Base-by-base conservation (phyloP, 73 alveolate species). In the Stentor coeruleus region DNA sequence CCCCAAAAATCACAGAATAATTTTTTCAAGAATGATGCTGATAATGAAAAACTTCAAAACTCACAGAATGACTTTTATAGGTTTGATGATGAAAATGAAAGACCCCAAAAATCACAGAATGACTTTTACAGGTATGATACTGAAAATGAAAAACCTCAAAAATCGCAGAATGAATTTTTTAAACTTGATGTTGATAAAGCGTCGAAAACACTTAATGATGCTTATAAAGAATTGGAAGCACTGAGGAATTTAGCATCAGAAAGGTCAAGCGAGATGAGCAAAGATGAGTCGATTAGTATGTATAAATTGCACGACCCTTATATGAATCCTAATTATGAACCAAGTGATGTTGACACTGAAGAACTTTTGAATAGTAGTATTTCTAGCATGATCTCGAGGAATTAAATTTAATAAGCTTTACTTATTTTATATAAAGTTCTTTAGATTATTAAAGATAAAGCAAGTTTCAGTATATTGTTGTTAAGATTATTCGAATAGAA, bases 381-480 rank as follows among this genome's bases (percentile, higher is more conserved):
- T 66, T 66, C 79, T 0, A 66, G 79, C 39, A 66, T 66, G n/a
- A 28, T 49, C 6, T 49, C 66, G 6, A 49, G 66, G 66, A 20
- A 20, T 11, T 49, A 49, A 11, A 11, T 11, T 11, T 6, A 20
- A 11, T 6, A 49, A 49, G 66, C 20, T 20, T 20, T 49, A 49
- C 20, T 49, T 49, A 49, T 11, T 11, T 20, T 49, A 6, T 49
- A 49, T 49, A 49, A 49, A 49, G 20, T 49, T 20, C 6, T 49
- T 49, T 49, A 49, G 20, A 11, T 49, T 6, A 49, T 49, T 11
- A 49, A 11, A 49, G 20, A 49, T 49, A 49, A 20, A 49, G 28
- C 20, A 11, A 11, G 20, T 49, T 49, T 49, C 20, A 6, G 6
- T 49, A 20, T 6, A 49, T 49, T 49, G 6, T 49, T 49, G 66